Conservation (phyloP, 495 filamentous ascomycete genomes). For the Talaromyces thailandensis region DNA sequence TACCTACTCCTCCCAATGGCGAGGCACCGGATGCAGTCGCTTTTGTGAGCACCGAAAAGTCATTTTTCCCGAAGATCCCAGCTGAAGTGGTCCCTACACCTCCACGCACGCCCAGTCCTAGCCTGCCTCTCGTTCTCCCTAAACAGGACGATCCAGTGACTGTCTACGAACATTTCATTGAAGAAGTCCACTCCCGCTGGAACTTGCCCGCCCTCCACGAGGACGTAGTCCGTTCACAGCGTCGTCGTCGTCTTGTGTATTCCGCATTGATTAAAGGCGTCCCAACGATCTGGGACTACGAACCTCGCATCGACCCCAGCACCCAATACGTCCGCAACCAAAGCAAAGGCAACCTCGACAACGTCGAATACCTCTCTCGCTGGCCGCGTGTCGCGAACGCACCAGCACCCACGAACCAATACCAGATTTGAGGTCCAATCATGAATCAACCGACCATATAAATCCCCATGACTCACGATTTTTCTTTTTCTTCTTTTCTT, state of each 20-base stretch:
- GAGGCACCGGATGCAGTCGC: not conserved
- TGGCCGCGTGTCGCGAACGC: constrained; percentile 29
- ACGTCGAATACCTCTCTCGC: constrained; percentile 36
- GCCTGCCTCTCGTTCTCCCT: constrained; percentile 20
- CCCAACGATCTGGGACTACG: constrained; percentile 68
- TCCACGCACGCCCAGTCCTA: constrained; percentile 32
- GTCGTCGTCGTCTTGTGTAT: constrained; percentile 63
- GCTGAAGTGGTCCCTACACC: constrained; percentile 23
- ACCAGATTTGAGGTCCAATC: not conserved
- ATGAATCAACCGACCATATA: too few species aligned
- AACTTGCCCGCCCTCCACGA: constrained; percentile 61
- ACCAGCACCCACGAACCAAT: constrained; percentile 15
- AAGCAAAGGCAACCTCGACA: constrained; percentile 36
- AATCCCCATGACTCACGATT: constrained; percentile 30
- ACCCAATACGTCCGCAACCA: constrained; percentile 54
- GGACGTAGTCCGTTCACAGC: constrained; percentile 62
- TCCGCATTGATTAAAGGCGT: constrained; percentile 60
- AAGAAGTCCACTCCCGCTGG: constrained; percentile 61
- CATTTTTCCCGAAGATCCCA: constrained; percentile 22
- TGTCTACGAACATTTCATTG: constrained; percentile 48
- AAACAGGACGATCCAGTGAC: constrained; percentile 34
- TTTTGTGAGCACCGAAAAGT: constrained; percentile 16
- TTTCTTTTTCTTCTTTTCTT: constrained; percentile 5
- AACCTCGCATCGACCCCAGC: constrained; percentile 61
- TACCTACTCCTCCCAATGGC: constrained; percentile 28